Conservation (phyloP, 352 stramenopile species). For the Globisporangium carolinianum region DNA sequence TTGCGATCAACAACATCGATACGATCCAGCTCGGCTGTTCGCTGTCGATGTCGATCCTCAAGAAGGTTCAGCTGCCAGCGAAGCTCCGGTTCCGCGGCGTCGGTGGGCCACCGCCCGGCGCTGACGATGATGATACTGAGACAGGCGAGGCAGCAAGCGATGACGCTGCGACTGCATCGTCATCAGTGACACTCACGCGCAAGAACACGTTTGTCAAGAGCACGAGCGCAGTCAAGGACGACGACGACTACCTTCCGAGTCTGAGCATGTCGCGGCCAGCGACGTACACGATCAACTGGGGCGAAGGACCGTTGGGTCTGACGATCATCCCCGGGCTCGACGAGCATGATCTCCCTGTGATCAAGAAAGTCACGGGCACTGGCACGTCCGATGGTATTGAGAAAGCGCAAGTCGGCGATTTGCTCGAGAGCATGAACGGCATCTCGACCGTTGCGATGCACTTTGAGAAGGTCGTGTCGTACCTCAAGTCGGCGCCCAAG, state of each 20-base stretch:
- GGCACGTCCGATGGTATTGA: conserved; percentile 75
- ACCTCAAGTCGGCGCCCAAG: conserved; percentile 77
- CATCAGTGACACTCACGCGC: neutral
- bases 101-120: conserved; percentile 39
- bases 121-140: neutral
- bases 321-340: conserved; percentile 82
- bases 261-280: conserved; percentile 54
- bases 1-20: conserved; percentile 88
- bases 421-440: conserved; percentile 78
- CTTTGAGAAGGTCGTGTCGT: conserved; percentile 78
- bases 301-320: conserved; percentile 67
- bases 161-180: conserved; percentile 14
- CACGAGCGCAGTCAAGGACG: conserved; percentile 15
- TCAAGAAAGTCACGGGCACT: conserved; percentile 85
- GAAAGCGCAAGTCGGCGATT: conserved; percentile 74
- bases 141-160: conserved; percentile 5
- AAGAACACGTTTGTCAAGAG: neutral
- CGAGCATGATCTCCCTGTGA: conserved; percentile 74
- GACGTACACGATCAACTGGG: conserved; percentile 76
- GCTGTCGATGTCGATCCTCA: conserved; percentile 85
- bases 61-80: conserved; percentile 81
- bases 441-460: conserved; percentile 56
- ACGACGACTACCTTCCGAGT: conserved; percentile 17
- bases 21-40: conserved; percentile 84
- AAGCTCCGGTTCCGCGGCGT: conserved; percentile 83